Conservation (phyloP, 495 filamentous ascomycete species). For the Penicillium manginii region DNA sequence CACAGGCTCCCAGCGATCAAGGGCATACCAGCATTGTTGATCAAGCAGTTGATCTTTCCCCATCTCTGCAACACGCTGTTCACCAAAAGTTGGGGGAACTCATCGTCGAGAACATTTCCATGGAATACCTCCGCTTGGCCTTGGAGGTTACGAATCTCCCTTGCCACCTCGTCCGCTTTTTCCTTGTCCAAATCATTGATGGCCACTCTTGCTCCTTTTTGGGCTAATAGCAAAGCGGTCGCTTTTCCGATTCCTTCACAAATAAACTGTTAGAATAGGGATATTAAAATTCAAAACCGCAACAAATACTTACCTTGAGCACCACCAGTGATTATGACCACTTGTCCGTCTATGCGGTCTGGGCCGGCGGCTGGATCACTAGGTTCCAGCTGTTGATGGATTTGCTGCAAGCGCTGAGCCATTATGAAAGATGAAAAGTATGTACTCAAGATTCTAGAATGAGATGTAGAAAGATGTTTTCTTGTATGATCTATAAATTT, state of each 20-base stretch:
- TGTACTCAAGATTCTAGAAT: background rate
- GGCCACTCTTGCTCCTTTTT: slow-evolving; percentile 72
- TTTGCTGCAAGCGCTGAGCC: slow-evolving; percentile 54
- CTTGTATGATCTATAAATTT: background rate
- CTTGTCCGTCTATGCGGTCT: background rate
- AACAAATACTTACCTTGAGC: background rate
- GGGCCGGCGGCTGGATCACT: slow-evolving; percentile 37
- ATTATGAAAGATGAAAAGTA: slow-evolving; percentile 13
- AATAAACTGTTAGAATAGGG: background rate
- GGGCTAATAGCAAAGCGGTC: slow-evolving; percentile 65
- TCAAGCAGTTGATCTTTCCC: slow-evolving; percentile 75
- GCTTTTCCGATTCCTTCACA: slow-evolving; percentile 49
- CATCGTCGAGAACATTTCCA: slow-evolving; percentile 15
- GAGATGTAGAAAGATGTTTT: background rate
- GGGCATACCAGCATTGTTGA: slow-evolving; percentile 76
- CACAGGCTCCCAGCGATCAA: slow-evolving; percentile 31
- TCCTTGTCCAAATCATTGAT: slow-evolving; percentile 68
- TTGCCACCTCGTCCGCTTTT: slow-evolving; percentile 59
- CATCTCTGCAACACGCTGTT: slow-evolving; percentile 69
- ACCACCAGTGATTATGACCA: background rate
- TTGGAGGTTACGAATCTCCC: slow-evolving; percentile 62
- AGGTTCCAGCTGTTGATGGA: slow-evolving; percentile 68
- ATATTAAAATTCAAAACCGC: background rate
- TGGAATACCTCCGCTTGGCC: background rate
- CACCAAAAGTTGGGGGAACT: slow-evolving; percentile 45